Conservation (phyloP, 331 rosid genomes). For the Malus hybrid region DNA sequence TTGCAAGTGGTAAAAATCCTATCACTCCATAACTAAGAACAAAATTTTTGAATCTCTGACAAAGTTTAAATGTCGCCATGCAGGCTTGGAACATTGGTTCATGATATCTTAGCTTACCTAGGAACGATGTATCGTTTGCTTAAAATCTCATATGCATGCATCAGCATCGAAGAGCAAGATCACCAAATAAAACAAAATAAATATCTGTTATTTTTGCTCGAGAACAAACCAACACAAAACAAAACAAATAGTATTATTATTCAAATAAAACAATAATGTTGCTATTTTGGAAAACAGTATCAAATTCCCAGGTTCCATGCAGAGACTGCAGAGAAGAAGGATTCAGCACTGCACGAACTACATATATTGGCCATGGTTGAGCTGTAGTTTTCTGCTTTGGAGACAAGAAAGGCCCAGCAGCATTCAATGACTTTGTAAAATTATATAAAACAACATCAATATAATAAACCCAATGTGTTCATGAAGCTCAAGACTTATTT, state of each 20-base stretch:
- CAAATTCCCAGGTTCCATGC: constrained; percentile 22
- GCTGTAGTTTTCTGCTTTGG: constrained; percentile 13
- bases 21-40: too few species aligned
- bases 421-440: constrained; percentile 19
- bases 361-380: constrained; percentile 1
- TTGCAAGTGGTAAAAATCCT: too few species aligned
- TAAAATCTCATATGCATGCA: not conserved
- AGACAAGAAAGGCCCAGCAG: constrained; percentile 33
- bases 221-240: not conserved
- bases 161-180: not conserved
- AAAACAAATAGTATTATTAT: not conserved
- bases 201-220: not conserved
- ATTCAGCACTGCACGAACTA: not conserved
- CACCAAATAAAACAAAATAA: not conserved
- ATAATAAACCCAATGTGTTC: not conserved
- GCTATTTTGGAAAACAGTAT: constrained; percentile 6
- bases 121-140: not conserved
- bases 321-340: not conserved
- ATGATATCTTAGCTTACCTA: not conserved
- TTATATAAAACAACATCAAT: not conserved
- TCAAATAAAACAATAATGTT: not conserved
- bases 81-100: not conserved
- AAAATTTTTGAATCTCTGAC: too few species aligned
- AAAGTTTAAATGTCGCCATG: not conserved
- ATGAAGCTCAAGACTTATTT: not conserved